Conservation (phyloP, 2,329 filamentous ascomycete species). For the Apiospora malaysiana region DNA sequence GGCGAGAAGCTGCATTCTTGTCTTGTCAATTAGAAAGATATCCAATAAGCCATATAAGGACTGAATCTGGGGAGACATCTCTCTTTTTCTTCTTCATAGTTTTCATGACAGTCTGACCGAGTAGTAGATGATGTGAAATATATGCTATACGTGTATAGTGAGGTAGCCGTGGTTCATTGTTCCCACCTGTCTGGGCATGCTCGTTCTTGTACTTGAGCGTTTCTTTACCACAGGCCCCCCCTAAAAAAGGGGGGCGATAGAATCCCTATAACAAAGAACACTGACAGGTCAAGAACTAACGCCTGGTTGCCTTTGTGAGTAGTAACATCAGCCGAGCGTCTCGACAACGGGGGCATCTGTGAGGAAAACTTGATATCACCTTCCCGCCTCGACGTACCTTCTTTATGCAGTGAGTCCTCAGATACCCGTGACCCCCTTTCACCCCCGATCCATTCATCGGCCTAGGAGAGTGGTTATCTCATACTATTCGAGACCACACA, state of each 20-base stretch:
- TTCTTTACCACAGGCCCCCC: background rate
- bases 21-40: conserved; percentile 15
- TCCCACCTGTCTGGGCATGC: background rate
- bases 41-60: background rate
- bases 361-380: conserved; percentile 3
- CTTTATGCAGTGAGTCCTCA: conserved; percentile 8
- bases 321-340: conserved; percentile 12
- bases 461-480: background rate
- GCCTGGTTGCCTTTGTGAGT: conserved; percentile 3
- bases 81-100: background rate
- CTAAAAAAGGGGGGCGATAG: background rate
- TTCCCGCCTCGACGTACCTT: conserved; percentile 2
- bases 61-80: background rate
- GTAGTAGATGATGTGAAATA: background rate
- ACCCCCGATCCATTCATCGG: background rate
- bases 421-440: background rate
- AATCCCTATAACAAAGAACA: conserved; percentile 4
- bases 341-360: conserved; percentile 1
- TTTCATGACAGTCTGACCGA: background rate
- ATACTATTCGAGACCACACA: background rate
- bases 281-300: conserved; percentile 17
- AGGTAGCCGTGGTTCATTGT: background rate
- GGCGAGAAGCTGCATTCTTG: conserved; percentile 2
- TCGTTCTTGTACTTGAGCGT: background rate
- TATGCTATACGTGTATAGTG: background rate